Evolutionary conservation across 129 eudicot species (phyloP).

Genomic region (Ambrosia trifida): DNA sequence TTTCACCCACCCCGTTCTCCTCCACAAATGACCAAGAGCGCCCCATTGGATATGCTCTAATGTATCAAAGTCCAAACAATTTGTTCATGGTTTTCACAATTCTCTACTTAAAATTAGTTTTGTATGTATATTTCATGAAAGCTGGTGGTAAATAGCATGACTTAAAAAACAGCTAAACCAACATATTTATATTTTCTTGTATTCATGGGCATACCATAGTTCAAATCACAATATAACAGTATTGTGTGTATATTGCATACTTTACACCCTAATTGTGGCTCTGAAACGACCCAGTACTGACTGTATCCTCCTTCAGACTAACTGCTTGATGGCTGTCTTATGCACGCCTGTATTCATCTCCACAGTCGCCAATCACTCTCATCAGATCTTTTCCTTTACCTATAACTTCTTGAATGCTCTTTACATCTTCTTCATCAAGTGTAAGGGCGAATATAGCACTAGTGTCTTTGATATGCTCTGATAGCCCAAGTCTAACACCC

Average conservation of each 20-base stretch:
- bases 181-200: conserved; percentile 7
- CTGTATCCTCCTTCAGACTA: conserved; percentile 14
- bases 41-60: no score
- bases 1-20: no score
- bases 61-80: no score
- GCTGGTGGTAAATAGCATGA: not conserved
- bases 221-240: conserved; percentile 19
- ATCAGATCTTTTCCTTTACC: conserved; percentile 80
- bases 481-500: conserved; percentile 88
- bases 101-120: not conserved
- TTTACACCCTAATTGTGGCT: conserved; percentile 4
- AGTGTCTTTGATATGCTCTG: conserved; percentile 82
- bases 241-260: conserved; percentile 10
- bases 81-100: no score
- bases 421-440: conserved; percentile 81
- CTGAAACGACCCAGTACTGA: conserved; percentile 13
- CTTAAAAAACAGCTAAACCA: not conserved
- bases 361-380: conserved; percentile 90
- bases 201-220: conserved; percentile 3
- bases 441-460: conserved; percentile 68
- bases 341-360: conserved; percentile 90
- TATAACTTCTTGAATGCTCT: conserved; percentile 57
- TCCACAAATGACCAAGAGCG: no score
- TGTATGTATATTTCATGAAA: not conserved
- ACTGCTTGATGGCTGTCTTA: conserved; percentile 21